These are phyloP conservation scores for Phytophthora aleatoria DNA, from an alignment of 352 stramenopile genomes.

Conservation along the genomic window DNA sequence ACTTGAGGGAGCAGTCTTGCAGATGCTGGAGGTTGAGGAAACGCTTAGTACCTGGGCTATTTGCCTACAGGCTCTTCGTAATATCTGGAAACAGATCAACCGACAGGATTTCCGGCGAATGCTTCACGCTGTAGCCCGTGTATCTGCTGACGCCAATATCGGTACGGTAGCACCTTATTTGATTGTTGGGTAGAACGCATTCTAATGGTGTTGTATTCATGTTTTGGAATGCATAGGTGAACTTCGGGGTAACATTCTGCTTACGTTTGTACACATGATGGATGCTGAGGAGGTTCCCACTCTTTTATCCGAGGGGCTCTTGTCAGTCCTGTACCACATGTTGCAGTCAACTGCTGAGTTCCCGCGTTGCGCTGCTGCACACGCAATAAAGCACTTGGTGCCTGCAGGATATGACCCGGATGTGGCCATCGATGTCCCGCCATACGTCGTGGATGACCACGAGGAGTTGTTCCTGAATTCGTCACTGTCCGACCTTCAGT, in stretches of 20 bases:
- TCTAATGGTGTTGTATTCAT: slow-evolving; percentile 16
- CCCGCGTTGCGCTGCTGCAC: slow-evolving; percentile 74
- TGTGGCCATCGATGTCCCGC: slow-evolving; percentile 76
- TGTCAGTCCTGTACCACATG: slow-evolving; percentile 84
- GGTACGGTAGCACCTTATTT: slow-evolving; percentile 32
- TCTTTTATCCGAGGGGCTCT: slow-evolving; percentile 76
- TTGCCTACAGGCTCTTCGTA: slow-evolving; percentile 80
- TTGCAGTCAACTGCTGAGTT: slow-evolving; percentile 80
- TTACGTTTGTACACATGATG: slow-evolving; percentile 92
- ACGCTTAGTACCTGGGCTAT: slow-evolving; percentile 75
- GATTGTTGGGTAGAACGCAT: not conserved
- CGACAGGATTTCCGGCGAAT: slow-evolving; percentile 85
- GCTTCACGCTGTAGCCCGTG: slow-evolving; percentile 80
- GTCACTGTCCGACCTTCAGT: slow-evolving; percentile 85
- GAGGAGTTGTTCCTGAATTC: slow-evolving; percentile 88
- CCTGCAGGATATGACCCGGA: slow-evolving; percentile 73
- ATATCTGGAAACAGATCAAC: slow-evolving; percentile 91
- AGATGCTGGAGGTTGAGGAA: slow-evolving; percentile 90
- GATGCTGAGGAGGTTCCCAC: slow-evolving; percentile 70
- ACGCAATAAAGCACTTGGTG: slow-evolving; percentile 88
- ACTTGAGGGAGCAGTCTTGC: slow-evolving; percentile 84
- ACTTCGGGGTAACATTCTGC: slow-evolving; percentile 82
- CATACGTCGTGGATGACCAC: slow-evolving; percentile 87
- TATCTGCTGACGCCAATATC: slow-evolving; percentile 79
- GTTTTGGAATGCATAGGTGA: slow-evolving; percentile 44